These are phyloP conservation scores for Vaccinium macrocarpon DNA, from an alignment of 148 eudicot species.

Conservation along the genomic window DNA sequence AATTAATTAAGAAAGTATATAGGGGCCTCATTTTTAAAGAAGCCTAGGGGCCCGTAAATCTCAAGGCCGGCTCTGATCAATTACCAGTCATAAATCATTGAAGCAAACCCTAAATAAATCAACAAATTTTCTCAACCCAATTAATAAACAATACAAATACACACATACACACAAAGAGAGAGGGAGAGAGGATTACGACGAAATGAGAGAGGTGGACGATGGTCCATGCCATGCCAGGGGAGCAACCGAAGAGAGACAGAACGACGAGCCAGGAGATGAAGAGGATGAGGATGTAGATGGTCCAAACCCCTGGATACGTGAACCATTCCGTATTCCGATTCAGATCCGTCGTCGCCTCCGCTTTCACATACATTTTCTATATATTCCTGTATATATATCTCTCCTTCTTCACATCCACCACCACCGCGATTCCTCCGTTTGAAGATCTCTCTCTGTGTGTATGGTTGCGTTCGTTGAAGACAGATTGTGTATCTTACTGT, in stretches of 20 bases:
- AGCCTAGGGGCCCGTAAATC: too few species aligned
- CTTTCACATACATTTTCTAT: conserved; percentile 50
- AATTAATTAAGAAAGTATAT: too few species aligned
- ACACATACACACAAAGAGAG: too few species aligned
- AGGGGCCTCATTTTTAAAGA: too few species aligned
- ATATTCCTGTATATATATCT: not conserved
- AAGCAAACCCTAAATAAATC: not conserved
- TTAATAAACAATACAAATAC: not conserved
- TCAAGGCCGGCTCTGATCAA: not conserved
- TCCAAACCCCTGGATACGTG: conserved; percentile 83
- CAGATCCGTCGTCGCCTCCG: conserved; percentile 63
- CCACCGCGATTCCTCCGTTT: not conserved
- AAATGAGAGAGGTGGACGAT: conserved; percentile 69
- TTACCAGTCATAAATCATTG: conserved; percentile 4
- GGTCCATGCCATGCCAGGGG: conserved; percentile 87
- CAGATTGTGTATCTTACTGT: not conserved
- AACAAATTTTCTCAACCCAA: not conserved
- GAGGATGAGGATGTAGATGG: conserved; percentile 60
- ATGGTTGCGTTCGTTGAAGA: not conserved
- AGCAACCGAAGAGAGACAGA: conserved; percentile 61
- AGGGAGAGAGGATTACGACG: conserved; percentile 28
- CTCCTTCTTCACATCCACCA: not conserved
- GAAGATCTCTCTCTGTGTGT: not conserved
- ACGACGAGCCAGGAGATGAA: conserved; percentile 72
- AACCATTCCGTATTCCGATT: conserved; percentile 82